Evolutionary conservation across 371 early-diverging fungal species (phyloP).

Genomic region (Mucor irregularis): DNA sequence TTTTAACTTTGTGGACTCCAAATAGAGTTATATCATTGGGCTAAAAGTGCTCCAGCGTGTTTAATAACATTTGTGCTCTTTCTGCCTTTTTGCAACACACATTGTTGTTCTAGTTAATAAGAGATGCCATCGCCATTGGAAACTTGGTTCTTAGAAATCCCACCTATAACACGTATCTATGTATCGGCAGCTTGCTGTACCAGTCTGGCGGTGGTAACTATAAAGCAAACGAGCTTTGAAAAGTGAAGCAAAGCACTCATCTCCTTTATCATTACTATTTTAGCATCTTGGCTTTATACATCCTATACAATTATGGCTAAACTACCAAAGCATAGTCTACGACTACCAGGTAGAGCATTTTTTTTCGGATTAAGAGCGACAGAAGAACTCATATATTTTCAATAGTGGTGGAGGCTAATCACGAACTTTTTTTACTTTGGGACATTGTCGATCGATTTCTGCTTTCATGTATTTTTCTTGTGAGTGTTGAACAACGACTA

Average conservation of each 20-base stretch:
- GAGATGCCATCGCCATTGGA: constrained; percentile 75
- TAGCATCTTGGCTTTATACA: constrained; percentile 73
- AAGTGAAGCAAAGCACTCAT: not conserved
- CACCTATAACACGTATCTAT: constrained; percentile 83
- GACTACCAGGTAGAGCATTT: constrained; percentile 61
- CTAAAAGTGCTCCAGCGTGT: too few species aligned
- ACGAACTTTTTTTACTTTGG: constrained; percentile 95
- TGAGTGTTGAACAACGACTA: constrained; percentile 38
- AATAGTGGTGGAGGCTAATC: constrained; percentile 90
- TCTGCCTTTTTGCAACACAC: too few species aligned
- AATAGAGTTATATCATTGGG: too few species aligned
- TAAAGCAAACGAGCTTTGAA: not conserved
- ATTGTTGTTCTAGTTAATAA: too few species aligned
- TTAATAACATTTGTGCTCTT: too few species aligned
- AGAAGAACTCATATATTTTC: constrained; percentile 1
- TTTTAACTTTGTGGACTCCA: too few species aligned
- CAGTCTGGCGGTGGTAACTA: constrained; percentile 77
- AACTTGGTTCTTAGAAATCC: constrained; percentile 92
- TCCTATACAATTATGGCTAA: constrained; percentile 80
- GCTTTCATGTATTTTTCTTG: constrained; percentile 95
- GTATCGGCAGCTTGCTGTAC: constrained; percentile 75
- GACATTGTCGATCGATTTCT: constrained; percentile 81
- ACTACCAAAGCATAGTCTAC: constrained; percentile 67
- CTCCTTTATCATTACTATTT: not conserved
- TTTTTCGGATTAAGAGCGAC: not conserved